These are phyloP conservation scores for Aschersonia sp. DNA, from an alignment of 2,329 filamentous ascomycete genomes.

Conservation along the genomic window DNA sequence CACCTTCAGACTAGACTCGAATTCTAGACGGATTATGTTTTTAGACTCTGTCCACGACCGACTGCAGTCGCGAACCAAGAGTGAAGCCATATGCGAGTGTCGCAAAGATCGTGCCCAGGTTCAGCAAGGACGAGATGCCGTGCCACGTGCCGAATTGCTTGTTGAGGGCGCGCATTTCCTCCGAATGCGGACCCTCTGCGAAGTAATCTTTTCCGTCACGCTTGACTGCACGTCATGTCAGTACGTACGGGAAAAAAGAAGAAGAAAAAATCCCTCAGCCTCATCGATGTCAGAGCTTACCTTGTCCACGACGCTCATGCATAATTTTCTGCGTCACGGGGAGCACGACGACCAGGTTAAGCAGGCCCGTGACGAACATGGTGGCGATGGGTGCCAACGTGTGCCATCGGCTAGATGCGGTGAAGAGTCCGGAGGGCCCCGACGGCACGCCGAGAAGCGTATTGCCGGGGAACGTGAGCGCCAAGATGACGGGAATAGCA, in stretches of 20 bases:
- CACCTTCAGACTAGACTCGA: no score
- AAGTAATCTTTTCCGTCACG: slow-evolving; percentile 80
- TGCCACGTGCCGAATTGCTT: slow-evolving; percentile 68
- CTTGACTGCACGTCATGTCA: slow-evolving; percentile 41
- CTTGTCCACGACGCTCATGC: slow-evolving; percentile 63
- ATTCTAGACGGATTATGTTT: neutral
- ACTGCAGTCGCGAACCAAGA: slow-evolving; percentile 48
- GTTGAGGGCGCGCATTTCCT: slow-evolving; percentile 72
- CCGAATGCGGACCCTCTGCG: slow-evolving; percentile 63
- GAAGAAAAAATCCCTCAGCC: neutral
- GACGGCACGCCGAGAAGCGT: slow-evolving; percentile 28
- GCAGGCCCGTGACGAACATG: slow-evolving; percentile 54
- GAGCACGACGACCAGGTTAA: slow-evolving; percentile 58
- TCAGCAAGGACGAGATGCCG: slow-evolving; percentile 66
- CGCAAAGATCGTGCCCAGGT: slow-evolving; percentile 54
- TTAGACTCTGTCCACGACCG: slow-evolving; percentile 10
- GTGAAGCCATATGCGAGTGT: slow-evolving; percentile 67
- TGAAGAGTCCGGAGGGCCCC: slow-evolving; percentile 41
- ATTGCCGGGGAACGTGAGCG: slow-evolving; percentile 66
- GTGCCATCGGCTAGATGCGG: slow-evolving; percentile 43
- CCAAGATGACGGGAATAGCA: slow-evolving; percentile 54
- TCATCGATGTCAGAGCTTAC: slow-evolving; percentile 26
- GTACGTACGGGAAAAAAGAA: neutral
- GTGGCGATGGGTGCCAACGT: slow-evolving; percentile 55
- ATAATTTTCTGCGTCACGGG: slow-evolving; percentile 65